Evolutionary conservation across 2,329 filamentous ascomycete species (phyloP), one percentile per base, ranked within the genome.

Genomic region (Ploettnerulaceae sp.): DNA sequence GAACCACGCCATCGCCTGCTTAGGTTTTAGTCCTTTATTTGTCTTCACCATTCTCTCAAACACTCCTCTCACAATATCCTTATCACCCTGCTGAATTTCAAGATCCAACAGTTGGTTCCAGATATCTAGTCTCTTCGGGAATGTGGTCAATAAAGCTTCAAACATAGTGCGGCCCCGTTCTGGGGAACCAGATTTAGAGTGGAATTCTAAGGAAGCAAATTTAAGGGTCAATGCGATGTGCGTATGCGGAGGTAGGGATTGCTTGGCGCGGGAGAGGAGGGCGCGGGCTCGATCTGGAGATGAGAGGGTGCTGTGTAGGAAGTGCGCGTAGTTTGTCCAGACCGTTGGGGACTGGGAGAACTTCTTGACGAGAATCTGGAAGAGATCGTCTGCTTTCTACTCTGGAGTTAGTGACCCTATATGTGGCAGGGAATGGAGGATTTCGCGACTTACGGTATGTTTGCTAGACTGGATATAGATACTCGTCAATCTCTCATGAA

Each of bases 101-200:
- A 96, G 75, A 63, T 95, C 89, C 1, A 96, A 70, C 55, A 95
- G 82, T 67, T 95, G 84, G 66, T 89, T 93, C 91, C 91, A 97
- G 41, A 97, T 72, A 64, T 96, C 89, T 49, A 89, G 81, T 65
- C 89, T 87, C 72, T 94, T 95, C 35, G 89, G 88, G 71, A 84
- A 95, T 4, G 85, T 84, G 26, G 81, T 78, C 6, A 98, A 74
- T 7, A 98, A 74, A 29, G 84, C 86, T 67, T 96, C 91, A 60
- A 97, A 97, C 62, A 97, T 84, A 20, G 94, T 98, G 14, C 94
- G 84, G 7, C 93, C 93, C 48, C 88, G 86, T 69, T 98, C 94
- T 2, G 89, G 73, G 59, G 94, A 87, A 45, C 90, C 90, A 59
- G 85, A 80, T 6, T 80, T 67, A 8, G 86, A 91, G 55, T 82